These are phyloP conservation scores for Fusarium nematophilum DNA, from an alignment of 2,329 filamentous ascomycete species.

Conservation along the genomic window DNA sequence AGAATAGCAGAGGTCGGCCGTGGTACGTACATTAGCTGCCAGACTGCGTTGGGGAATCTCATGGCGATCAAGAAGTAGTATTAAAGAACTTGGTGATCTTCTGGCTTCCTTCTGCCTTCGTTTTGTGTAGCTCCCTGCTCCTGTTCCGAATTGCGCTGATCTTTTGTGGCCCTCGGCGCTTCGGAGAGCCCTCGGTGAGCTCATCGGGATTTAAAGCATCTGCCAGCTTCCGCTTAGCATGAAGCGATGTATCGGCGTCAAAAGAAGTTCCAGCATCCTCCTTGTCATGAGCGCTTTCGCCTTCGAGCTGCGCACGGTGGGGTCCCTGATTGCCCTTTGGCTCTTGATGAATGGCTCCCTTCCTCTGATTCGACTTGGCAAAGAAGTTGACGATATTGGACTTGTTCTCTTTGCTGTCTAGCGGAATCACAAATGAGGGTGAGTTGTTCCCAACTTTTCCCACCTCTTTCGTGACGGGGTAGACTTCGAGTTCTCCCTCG, in stretches of 20 bases:
- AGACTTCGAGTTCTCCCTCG: conserved; percentile 81
- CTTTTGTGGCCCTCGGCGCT: conserved; percentile 33
- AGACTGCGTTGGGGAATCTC: too few relatives aligned
- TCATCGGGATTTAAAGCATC: conserved; percentile 22
- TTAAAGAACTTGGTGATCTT: conserved; percentile 89
- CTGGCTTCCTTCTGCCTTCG: conserved; percentile 62
- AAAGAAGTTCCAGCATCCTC: not conserved
- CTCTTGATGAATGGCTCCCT: conserved; percentile 41
- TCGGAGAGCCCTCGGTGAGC: conserved; percentile 40
- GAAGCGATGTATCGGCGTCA: not conserved
- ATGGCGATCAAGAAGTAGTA: not conserved
- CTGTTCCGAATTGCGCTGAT: conserved; percentile 58
- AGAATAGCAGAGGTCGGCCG: too few relatives aligned
- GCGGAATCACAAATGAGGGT: conserved; percentile 81
- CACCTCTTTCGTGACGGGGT: conserved; percentile 88
- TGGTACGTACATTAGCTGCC: too few relatives aligned
- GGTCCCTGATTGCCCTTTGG: not conserved
- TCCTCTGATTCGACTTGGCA: conserved; percentile 61
- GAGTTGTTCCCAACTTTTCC: conserved; percentile 96
- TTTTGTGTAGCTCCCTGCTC: conserved; percentile 70
- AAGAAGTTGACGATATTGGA: conserved; percentile 96
- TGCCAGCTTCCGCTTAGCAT: conserved; percentile 43
- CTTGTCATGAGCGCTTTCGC: not conserved
- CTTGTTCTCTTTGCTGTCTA: conserved; percentile 89
- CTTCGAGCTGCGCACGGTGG: conserved; percentile 9